These are phyloP conservation scores for Stipa capillata DNA, from an alignment of 176 grass and related monocot genomes.

Conservation along the genomic window DNA sequence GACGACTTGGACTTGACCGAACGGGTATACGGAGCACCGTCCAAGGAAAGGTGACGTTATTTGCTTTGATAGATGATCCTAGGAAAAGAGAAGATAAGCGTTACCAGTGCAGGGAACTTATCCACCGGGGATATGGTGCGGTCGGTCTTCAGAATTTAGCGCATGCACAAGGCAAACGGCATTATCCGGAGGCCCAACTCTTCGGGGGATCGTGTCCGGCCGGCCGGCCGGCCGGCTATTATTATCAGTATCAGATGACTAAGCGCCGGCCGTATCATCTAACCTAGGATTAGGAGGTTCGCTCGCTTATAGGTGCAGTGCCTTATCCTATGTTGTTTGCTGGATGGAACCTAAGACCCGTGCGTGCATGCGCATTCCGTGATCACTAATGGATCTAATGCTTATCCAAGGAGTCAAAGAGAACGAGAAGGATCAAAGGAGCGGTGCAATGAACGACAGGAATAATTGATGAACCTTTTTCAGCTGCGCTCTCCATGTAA, in stretches of 20 bases:
- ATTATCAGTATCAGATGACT: neutral
- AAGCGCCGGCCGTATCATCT: neutral
- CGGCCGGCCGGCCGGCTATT: neutral
- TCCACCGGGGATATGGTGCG: neutral
- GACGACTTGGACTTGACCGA: constrained; percentile 20
- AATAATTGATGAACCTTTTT: too few relatives aligned
- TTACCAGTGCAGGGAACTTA: neutral
- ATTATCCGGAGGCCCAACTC: neutral
- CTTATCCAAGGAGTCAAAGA: too few relatives aligned
- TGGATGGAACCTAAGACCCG: neutral
- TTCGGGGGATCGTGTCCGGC: neutral
- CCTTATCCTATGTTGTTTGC: neutral
- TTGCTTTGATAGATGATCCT: neutral
- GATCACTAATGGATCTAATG: too few relatives aligned
- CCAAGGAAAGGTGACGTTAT: neutral
- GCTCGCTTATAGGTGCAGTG: neutral
- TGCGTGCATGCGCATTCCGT: neutral
- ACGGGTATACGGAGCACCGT: neutral
- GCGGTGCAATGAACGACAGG: too few relatives aligned
- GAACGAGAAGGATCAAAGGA: too few relatives aligned
- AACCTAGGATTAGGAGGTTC: neutral
- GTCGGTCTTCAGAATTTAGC: neutral
- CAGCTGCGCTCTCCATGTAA: too few relatives aligned
- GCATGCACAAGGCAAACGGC: neutral
- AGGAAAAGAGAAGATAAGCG: neutral